Conservation (phyloP, 805 yeast species). For the Ogataea pini region DNA sequence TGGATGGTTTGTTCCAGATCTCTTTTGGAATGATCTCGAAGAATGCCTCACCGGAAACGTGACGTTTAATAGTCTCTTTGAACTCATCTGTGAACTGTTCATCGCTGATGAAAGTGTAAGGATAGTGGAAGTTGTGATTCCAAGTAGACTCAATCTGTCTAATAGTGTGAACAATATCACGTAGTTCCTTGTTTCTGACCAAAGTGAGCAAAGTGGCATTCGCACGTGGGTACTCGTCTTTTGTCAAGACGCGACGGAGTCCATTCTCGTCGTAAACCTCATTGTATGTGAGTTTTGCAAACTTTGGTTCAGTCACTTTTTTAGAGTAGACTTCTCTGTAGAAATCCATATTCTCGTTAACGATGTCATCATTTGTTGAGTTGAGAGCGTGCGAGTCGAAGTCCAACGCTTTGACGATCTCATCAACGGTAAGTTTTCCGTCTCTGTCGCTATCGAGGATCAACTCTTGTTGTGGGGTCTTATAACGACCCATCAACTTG, state of each 20-base stretch:
- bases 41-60: slow-evolving; percentile 44
- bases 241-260: slow-evolving; percentile 26
- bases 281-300: slow-evolving; percentile 35
- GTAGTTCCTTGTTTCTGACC: slow-evolving; percentile 71
- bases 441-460: slow-evolving; percentile 21
- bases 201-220: slow-evolving; percentile 77
- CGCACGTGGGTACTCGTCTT: slow-evolving; percentile 43
- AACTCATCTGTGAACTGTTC: slow-evolving; percentile 79
- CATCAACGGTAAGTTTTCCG: slow-evolving; percentile 29
- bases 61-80: slow-evolving; percentile 49
- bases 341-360: slow-evolving; percentile 36
- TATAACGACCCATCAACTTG: slow-evolving; percentile 29
- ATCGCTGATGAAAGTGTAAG: slow-evolving; percentile 92
- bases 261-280: slow-evolving; percentile 32
- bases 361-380: slow-evolving; percentile 32
- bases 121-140: slow-evolving; percentile 78
- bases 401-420: slow-evolving; percentile 28
- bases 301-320: slow-evolving; percentile 36
- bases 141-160: slow-evolving; percentile 65
- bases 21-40: slow-evolving; percentile 55
- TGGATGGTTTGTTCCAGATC: slow-evolving; percentile 51
- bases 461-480: slow-evolving; percentile 15
- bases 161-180: slow-evolving; percentile 55
- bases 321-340: slow-evolving; percentile 36
- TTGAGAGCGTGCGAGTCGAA: slow-evolving; percentile 25